Evolutionary conservation across 2,329 filamentous ascomycete species (phyloP), one percentile per base, ranked within the genome.

Genomic region (Sclerotinia glacialis): DNA sequence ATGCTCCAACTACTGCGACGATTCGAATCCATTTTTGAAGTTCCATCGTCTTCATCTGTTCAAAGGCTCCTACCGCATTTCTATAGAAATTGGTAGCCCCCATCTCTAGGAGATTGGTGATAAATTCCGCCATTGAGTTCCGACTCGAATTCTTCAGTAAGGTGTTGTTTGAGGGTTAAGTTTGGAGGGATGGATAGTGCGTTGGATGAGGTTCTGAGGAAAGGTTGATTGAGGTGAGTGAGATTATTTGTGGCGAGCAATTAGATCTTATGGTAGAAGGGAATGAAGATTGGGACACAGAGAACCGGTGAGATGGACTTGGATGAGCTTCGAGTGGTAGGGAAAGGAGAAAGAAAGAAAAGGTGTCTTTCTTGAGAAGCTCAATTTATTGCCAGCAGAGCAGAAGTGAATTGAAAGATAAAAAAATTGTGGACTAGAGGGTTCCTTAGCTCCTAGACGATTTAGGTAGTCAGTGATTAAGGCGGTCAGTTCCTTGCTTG

Each of bases 1-100:
- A 96, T 65, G 85, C 88, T 73, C 91, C 86, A 26, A 92, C 84
- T 69, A 92, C 84, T 71, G 87, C 83, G 71, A 92, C 78, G 67
- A 95, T 82, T 58, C 91, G 89, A 72, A 95, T 83, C 81, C 83
- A 87, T 52, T 83, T 79, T 71, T 85, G 78, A 14, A 77, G 73
- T 1, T 81, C 79, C 80, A 88, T 82, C 14, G 46, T 47, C 16
- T 49, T 60, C 58, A 60, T 12, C 16, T 60, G 42, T 49, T 47
- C 77, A 70, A 88, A 80, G 31, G 82, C 80, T 42, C 78, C 74
- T 64, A 58, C 55, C 6, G 31, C 18, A 46, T 64, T 64, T 42
- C 65, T 44, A 44, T 50, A 54, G 50, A 67, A 73, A 72, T 75
- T 74, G 18, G 54, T 54, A 28, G 65, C 68, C 50, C 70, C 71